Evolutionary conservation across 225 moss, liverwort and hornwort genomes (phyloP).

Genomic region (Polytrichum commune): DNA sequence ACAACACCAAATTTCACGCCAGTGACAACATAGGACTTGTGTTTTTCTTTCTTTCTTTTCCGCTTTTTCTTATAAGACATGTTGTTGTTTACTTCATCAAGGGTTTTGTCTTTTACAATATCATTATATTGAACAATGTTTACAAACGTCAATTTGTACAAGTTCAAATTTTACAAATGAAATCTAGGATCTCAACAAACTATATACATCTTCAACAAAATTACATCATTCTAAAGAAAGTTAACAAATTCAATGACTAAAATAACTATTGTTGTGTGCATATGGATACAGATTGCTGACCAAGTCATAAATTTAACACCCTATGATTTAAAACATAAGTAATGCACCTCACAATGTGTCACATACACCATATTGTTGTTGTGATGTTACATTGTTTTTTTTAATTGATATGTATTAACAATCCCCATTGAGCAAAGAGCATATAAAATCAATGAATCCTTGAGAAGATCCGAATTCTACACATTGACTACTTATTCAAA

Average conservation of each 20-base stretch:
- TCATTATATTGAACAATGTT: not conserved
- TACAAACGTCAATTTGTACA: too few relatives aligned
- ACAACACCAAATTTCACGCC: too few relatives aligned
- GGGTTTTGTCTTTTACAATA: not conserved
- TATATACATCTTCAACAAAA: too few relatives aligned
- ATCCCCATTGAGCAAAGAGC: not conserved
- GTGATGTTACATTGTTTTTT: not conserved
- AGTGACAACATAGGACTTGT: fast-evolving
- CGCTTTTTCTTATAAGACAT: too few relatives aligned
- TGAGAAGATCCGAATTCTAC: not conserved
- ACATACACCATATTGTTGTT: too few relatives aligned
- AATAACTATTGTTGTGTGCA: not conserved
- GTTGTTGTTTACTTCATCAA: too few relatives aligned
- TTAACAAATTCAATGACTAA: not conserved
- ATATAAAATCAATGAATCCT: not conserved
- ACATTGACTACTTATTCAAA: not conserved
- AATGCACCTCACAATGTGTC: not conserved
- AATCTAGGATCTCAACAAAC: too few relatives aligned
- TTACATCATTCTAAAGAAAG: too few relatives aligned
- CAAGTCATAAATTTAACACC: constrained; percentile 10
- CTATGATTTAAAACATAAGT: constrained; percentile 6
- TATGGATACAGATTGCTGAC: constrained; percentile 1
- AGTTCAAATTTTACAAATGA: too few relatives aligned
- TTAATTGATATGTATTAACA: not conserved
- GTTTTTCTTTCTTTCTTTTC: too few relatives aligned